A percentile compares a stretch with the other conserved stretches of the same genome.
These are phyloP conservation scores for Raphanus raphanistrum DNA, from an alignment of 345 rosid species.

Conservation along the genomic window DNA sequence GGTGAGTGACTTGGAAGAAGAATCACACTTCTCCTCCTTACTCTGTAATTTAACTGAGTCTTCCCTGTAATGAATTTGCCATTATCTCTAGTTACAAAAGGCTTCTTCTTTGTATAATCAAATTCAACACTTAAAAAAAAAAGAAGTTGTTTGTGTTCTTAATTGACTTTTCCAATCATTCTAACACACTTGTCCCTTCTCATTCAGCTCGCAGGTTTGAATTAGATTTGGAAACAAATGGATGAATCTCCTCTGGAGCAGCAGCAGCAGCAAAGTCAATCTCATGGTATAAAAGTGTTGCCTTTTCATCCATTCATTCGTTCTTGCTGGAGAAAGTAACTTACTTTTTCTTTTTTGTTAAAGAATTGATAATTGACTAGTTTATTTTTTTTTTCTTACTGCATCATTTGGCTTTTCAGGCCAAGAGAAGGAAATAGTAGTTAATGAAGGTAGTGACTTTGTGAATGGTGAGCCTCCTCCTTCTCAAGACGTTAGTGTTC, in stretches of 20 bases:
- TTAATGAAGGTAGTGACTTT: conserved; percentile 54
- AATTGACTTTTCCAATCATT: not conserved
- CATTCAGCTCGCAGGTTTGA: not conserved
- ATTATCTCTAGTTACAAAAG: not conserved
- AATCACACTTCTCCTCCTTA: conserved; percentile 7
- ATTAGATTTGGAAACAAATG: conserved; percentile 31
- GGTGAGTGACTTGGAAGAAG: conserved; percentile 29
- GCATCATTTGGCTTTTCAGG: conserved; percentile 36
- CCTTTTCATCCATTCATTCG: not conserved
- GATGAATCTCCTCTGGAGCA: conserved; percentile 50
- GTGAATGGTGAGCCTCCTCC: conserved; percentile 51
- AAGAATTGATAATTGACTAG: conserved; percentile 10
- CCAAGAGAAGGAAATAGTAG: conserved; percentile 60
- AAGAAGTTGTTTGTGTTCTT: not conserved
- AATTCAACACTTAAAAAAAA: not conserved
- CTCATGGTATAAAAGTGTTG: conserved; percentile 43
- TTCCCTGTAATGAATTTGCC: not conserved
- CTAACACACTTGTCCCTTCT: not conserved
- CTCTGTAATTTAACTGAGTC: conserved; percentile 8
- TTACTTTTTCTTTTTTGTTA: not conserved
- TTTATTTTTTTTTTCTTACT: not conserved
- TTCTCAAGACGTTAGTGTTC: conserved; percentile 56
- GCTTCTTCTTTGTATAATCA: not conserved
- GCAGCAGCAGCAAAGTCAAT: conserved; percentile 46
- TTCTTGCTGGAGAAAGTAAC: not conserved